Evolutionary conservation across 129 eudicot species (phyloP), one percentile per base, ranked within the genome.

Genomic region (Pittosporum tobira): DNA sequence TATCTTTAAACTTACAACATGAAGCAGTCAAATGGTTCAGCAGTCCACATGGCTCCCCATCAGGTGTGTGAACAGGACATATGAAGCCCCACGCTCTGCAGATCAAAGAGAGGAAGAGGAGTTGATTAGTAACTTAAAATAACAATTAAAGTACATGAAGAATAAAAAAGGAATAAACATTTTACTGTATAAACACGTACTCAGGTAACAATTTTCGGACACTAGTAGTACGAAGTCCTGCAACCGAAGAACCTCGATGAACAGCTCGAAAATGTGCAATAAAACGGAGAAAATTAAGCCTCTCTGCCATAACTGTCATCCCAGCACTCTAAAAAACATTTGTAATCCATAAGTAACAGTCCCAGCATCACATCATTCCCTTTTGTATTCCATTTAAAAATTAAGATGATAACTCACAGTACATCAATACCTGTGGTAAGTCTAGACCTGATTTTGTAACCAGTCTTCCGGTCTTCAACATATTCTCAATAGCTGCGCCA

Each of bases 21-120:
- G 84, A 55, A n/a, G 81, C 57, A 48, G 98, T 73, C 89, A 90
- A 48, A 64, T 90, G 98, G 37, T 90, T 90, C 23, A 90, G 79
- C 63, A 90, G 69, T 51, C 98, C 98, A 76, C 98, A 90, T 25
- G 98, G 98, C 71, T 79, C 77, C 51, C 98, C 98, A 80, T 90
- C 98, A 25, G 98, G 98, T 13, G 98, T 90, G 82, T 90, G 98
- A 75, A 90, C 98, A 80, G 98, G 98, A 63, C 98, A 90, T 57
- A 90, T 74, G 37, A 90, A 90, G 36, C 98, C 98, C 98, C 98
- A 90, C 11, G 98, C 73, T 70, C 98, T 90, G 81, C 62, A 51
- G 24, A 70, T 38, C 46, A 27, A 45, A 43, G 25, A 45, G 59
- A 36, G 5, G 9, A 19, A 46, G 21, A 60, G 24, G 1, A 44